Percentiles rank a stretch among this genome's conserved stretches.
Evolutionary conservation across 2,329 filamentous ascomycete genomes (phyloP).

Genomic region (Pseudohalonectria lignicola): DNA sequence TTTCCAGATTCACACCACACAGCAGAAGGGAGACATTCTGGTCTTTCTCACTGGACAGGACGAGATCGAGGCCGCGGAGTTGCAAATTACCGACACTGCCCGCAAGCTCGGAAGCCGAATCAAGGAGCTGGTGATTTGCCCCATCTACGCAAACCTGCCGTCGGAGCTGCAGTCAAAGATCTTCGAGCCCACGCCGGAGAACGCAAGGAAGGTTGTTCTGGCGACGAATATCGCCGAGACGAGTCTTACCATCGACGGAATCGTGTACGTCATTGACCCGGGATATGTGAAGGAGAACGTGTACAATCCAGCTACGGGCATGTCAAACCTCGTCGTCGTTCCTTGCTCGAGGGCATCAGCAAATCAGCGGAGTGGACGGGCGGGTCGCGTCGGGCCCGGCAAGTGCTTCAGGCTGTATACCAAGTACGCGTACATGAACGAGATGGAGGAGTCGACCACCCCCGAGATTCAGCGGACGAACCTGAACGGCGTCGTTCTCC

Average conservation of each 20-base stretch:
- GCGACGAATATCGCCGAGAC: slow-evolving; percentile 98
- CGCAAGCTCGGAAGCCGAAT: slow-evolving; percentile 77
- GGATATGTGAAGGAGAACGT: slow-evolving; percentile 94
- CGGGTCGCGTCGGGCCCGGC: slow-evolving; percentile 82
- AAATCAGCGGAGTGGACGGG: slow-evolving; percentile 85
- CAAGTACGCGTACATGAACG: slow-evolving; percentile 87
- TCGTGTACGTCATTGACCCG: slow-evolving; percentile 90
- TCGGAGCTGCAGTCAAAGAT: slow-evolving; percentile 87
- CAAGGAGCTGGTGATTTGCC: slow-evolving; percentile 79
- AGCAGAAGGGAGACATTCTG: slow-evolving; percentile 77
- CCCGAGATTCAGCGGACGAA: slow-evolving; percentile 92
- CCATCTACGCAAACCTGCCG: slow-evolving; percentile 89
- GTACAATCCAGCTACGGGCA: slow-evolving; percentile 82
- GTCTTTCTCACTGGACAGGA: slow-evolving; percentile 95
- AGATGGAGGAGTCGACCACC: slow-evolving; percentile 83
- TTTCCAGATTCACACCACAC: slow-evolving; percentile 88
- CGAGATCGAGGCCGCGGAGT: slow-evolving; percentile 83
- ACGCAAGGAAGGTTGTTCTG: slow-evolving; percentile 80
- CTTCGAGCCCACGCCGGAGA: slow-evolving; percentile 82
- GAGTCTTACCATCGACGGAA: slow-evolving; percentile 87
- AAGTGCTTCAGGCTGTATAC: slow-evolving; percentile 93
- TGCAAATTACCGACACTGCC: slow-evolving; percentile 74
- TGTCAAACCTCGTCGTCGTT: slow-evolving; percentile 84
- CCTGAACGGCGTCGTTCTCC: slow-evolving; percentile 70
- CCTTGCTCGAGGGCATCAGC: slow-evolving; percentile 87